Evolutionary conservation across 2,329 filamentous ascomycete genomes (phyloP), one percentile per base, ranked within the genome.

Genomic region (Cladosporium sp.): DNA sequence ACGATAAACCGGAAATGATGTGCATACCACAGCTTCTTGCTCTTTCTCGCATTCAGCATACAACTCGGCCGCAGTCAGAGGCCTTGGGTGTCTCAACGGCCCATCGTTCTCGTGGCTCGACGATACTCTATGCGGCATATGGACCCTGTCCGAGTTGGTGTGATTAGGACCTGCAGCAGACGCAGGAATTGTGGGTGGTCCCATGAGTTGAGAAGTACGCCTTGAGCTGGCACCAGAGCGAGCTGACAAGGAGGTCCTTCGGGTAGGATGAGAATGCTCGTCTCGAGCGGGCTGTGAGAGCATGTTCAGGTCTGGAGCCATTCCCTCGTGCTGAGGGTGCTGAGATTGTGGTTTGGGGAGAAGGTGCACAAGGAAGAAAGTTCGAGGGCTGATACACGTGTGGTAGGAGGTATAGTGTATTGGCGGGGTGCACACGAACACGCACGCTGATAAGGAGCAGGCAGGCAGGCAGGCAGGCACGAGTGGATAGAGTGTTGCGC

Each of bases 31-130:
- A 40, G 93, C 91, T 78, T 98, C 94, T 73, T 98, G 93, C 76
- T 98, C 94, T 78, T 96, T 95, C 79, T 98, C 94, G 29, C 97
- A 84, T 80, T 97, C 88, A 67, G 91, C 84, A 78, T 97, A 93
- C 67, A 98, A 84, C 77, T 98, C 94, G 3, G 92, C 91, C 1
- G 92, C 89, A 0, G 94, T 97, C 76, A 97, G 81, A 3, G 93
- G 93, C 40, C 92, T 86, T 6, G 94, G 93, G 77, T 97, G 93
- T 68, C 94, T 87, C 72, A 96, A 80, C 4, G 94, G 93, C 14
- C 81, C 72, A 44, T 66, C 65, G 69, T n/a, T 44, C 65, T 67
- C 49, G 29, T 61, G 37, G 49, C 50, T 29, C 57, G 61, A 31
- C 67, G 74, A 63, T 67, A 69, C 18, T 65, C 40, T 63, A 60